phyloP scores from a whole-genome alignment of 306 rosid genomes.

The Vigna radiata region DNA sequence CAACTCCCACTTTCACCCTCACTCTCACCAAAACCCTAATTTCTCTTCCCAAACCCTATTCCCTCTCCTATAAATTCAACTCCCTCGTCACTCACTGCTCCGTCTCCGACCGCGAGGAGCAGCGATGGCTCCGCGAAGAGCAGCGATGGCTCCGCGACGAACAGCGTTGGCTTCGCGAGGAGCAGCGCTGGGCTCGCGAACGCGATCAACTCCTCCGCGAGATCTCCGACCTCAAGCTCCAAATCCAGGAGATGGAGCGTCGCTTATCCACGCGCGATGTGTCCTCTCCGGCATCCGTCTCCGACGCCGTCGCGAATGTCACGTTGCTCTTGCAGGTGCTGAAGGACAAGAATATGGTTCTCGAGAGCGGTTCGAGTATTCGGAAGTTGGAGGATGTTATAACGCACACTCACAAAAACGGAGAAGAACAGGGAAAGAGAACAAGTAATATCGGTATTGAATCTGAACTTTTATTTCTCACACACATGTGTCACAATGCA shows the following conservation, averaged over 20 bases:
- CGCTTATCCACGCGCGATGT: slow-evolving; percentile 47
- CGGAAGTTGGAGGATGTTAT: slow-evolving; percentile 44
- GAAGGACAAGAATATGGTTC: slow-evolving; percentile 71
- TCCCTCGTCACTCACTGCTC: slow-evolving; percentile 51
- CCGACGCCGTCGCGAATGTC: slow-evolving; percentile 58
- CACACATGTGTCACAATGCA: no score
- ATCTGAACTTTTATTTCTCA: no score
- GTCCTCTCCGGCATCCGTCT: slow-evolving; percentile 45
- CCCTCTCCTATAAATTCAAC: slow-evolving; percentile 35
- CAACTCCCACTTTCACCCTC: background rate
- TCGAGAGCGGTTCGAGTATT: slow-evolving; percentile 58
- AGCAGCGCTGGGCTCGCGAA: slow-evolving; percentile 77
- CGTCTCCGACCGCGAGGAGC: slow-evolving; percentile 57
- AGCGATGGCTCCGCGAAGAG: slow-evolving; percentile 87
- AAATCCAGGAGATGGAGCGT: slow-evolving; percentile 62
- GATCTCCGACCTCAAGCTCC: slow-evolving; percentile 70
- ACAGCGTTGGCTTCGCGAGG: slow-evolving; percentile 85
- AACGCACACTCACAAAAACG: no score
- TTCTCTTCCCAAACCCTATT: slow-evolving; percentile 33
- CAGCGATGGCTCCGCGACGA: slow-evolving; percentile 91
- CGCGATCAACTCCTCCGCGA: slow-evolving; percentile 71
- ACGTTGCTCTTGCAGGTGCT: slow-evolving; percentile 61
- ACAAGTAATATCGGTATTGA: no score
- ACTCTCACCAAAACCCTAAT: slow-evolving; percentile 30
- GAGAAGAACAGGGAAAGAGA: no score